Base-by-base conservation (phyloP, 345 rosid species). In the Rubroshorea leprosula region DNA sequence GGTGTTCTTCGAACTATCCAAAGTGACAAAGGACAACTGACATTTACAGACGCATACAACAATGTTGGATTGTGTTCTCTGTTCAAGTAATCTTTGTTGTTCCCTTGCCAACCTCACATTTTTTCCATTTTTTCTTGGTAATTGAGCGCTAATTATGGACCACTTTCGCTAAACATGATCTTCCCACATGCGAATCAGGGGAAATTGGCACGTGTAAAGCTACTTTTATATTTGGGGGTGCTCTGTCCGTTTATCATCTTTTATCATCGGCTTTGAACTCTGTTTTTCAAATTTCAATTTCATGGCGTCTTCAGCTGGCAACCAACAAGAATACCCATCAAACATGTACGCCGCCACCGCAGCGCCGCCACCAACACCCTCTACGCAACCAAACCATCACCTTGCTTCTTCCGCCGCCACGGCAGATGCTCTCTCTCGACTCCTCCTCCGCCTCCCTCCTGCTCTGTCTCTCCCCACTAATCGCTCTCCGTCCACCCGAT, bases 291-390 rank as follows among this genome's bases (percentile, higher is more conserved):
- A n/a, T 26, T 20, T 22, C 10, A 19, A 38, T 26, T 7, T 49
- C 73, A 54, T 75, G 83, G 72, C 88, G 9, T 81, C 81, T 56
- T 80, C 84, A 19, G 63, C 84, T 54, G 80, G 65, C 55, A 67
- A 78, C 51, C 83, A 76, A 58, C 77, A 49, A 23, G 80, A 68
- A 29, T 66, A 69, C 26, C 61, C 69, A n/a, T 69, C 73, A 12
- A 75, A 61, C 64, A 58, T 71, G 57, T 62, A 67, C 80, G 71
- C 67, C 60, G 72, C 83, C 77, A 86, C 84, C 50, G 61, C 83
- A 8, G 90, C 95, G 15, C 95, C 97, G 6, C 97, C 90, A 5
- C 97, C 97, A 23, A 86, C 97, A 1, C 90, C 92, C 1, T 81
- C 91, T 7, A 62, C 73, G 6, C 86, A 71, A 26, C 67, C 76